Conservation (phyloP, 2,329 filamentous ascomycete species). For the Blastomyces parvus region DNA sequence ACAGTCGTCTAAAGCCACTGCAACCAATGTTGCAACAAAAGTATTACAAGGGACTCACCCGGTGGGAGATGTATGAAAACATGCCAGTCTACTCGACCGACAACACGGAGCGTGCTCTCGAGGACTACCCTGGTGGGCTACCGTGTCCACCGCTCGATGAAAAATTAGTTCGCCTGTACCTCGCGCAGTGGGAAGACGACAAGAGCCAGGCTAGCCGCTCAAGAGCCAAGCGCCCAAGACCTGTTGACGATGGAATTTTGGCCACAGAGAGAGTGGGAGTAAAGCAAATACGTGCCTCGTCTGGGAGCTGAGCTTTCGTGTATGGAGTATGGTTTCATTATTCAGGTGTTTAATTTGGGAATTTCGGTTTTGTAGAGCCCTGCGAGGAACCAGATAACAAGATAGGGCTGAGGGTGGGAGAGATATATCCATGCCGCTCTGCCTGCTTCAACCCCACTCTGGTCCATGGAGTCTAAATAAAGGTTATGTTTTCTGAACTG, state of each 20-base stretch:
- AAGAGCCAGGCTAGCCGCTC: background rate
- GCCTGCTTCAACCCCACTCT: background rate
- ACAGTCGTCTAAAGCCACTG: slow-evolving; percentile 14
- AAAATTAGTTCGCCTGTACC: slow-evolving; percentile 1
- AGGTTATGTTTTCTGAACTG: background rate
- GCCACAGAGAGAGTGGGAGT: background rate
- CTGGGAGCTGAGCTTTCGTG: background rate
- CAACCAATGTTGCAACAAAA: slow-evolving; percentile 21
- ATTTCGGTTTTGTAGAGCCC: background rate
- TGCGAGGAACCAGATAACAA: background rate
- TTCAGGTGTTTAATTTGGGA: background rate
- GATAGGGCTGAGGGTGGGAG: background rate
- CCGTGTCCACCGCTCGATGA: slow-evolving; percentile 5
- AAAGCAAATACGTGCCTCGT: background rate
- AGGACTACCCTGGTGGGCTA: slow-evolving; percentile 4
- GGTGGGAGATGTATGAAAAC: slow-evolving; percentile 23
- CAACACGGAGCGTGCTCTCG: slow-evolving; percentile 12
- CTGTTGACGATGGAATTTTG: background rate
- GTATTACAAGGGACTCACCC: slow-evolving; percentile 17
- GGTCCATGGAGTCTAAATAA: background rate
- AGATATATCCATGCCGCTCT: background rate
- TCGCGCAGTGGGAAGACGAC: slow-evolving; percentile 5
- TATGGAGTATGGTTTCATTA: background rate
- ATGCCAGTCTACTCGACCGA: slow-evolving; percentile 20
- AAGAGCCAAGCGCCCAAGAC: background rate